Base-by-base conservation (phyloP, 306 rosid species). In the Oemleria cerasiformis region DNA sequence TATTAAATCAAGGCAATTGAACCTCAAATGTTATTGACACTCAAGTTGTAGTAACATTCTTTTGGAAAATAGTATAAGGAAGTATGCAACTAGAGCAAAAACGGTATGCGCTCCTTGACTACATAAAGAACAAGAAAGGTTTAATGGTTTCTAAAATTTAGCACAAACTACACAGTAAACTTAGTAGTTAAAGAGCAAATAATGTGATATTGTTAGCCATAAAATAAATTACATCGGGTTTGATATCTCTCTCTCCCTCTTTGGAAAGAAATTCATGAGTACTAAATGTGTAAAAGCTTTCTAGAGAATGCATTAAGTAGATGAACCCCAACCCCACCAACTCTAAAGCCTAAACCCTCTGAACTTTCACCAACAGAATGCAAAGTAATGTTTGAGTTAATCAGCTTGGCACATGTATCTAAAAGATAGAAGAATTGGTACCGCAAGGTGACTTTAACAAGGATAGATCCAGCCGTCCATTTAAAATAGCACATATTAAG, bases 401-500 rank as follows among this genome's bases (percentile, higher is more conserved):
- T 48, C 60, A 67, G 43, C 34, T 25, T 8, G 25, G 16, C 63
- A 60, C 6, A 54, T 50, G 11, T 34, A 71, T 63, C 15, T 14
- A 20, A 50, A 38, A 64, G 66, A 34, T 43, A 64, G 41, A 72
- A 72, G 42, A 73, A 73, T 57, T 77, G 86, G 82, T 75, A 90
- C 98, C 78, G 45, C 94, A 86, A 60, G 96, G 92, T 62, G 93
- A 81, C 73, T 73, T 84, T 70, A 93, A 82, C 68, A 79, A 72
- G 60, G 92, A 86, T 55, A 54, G 82, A 80, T 93, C 96, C 59
- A 93, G 79, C 79, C 76, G 75, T 67, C 96, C 98, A 67, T 86
- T 80, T 51, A 93, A 82, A 78, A 90, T 81, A 43, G 94, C 88
- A 83, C 71, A 75, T 71, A 88, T 73, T 74, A 86, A 25, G 79